Evolutionary conservation across 2,329 filamentous ascomycete genomes (phyloP).

Genomic region (Coniella vitis): DNA sequence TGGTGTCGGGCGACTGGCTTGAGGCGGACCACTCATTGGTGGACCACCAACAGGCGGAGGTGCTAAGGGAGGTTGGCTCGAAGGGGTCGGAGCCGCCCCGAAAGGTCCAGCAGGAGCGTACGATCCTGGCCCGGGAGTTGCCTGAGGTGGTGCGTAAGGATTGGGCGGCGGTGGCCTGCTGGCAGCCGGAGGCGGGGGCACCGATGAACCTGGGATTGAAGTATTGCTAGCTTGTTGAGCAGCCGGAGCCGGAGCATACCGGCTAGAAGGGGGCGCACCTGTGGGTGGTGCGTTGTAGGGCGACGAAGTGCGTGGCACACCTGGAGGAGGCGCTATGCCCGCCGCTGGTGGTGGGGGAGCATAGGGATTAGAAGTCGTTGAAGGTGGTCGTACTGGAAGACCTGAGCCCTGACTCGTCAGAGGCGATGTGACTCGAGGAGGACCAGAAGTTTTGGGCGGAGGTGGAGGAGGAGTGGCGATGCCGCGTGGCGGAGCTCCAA

Average conservation of each 20-base stretch:
- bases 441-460: conserved; percentile 66
- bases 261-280: conserved; percentile 60
- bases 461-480: conserved; percentile 69
- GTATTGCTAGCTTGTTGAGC: conserved; percentile 45
- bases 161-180: conserved; percentile 41
- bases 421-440: conserved; percentile 67
- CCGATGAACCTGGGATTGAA: conserved; percentile 26
- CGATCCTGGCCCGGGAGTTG: conserved; percentile 29
- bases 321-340: conserved; percentile 36
- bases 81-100: conserved; percentile 32
- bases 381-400: conserved; percentile 41
- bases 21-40: conserved; percentile 32
- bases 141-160: conserved; percentile 37
- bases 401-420: conserved; percentile 46
- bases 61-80: conserved; percentile 31
- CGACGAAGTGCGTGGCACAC: conserved; percentile 68
- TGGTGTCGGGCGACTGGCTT: conserved; percentile 34
- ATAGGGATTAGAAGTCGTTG: conserved; percentile 56
- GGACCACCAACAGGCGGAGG: conserved; percentile 31
- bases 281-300: conserved; percentile 79
- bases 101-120: conserved; percentile 54
- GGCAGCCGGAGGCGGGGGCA: conserved; percentile 34
- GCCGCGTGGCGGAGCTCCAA: conserved; percentile 46
- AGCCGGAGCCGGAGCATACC: conserved; percentile 66
- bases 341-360: conserved; percentile 47